Evolutionary conservation across 2,329 filamentous ascomycete genomes (phyloP).

Genomic region (Harringtonia aguacate): DNA sequence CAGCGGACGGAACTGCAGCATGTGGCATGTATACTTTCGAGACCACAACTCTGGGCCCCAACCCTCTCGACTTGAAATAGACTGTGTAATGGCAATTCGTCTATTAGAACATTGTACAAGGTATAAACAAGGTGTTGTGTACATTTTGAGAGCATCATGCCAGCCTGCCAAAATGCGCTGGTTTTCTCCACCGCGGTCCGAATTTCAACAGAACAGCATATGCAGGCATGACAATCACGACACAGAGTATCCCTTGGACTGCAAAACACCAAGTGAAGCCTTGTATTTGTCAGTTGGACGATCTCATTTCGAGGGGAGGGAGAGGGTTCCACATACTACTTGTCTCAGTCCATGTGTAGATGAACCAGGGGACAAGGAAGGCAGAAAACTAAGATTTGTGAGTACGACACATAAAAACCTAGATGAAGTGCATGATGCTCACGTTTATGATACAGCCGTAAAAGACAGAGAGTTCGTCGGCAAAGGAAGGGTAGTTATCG

Average conservation of each 20-base stretch:
- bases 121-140: too few relatives aligned
- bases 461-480: slow-evolving; percentile 42
- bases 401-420: neutral
- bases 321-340: slow-evolving; percentile 2
- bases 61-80: too few relatives aligned
- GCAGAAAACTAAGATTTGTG: slow-evolving; percentile 23
- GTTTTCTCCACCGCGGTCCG: too few relatives aligned
- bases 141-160: too few relatives aligned
- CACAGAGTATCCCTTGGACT: slow-evolving; percentile 31
- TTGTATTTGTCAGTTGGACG: neutral
- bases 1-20: too few relatives aligned
- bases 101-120: too few relatives aligned
- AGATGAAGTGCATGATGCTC: too few relatives aligned
- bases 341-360: slow-evolving; percentile 32
- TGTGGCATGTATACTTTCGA: too few relatives aligned
- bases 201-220: slow-evolving; percentile 4
- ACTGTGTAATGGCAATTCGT: too few relatives aligned
- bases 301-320: neutral
- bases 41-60: too few relatives aligned
- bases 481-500: slow-evolving; percentile 43
- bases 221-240: slow-evolving; percentile 5
- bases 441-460: slow-evolving; percentile 42
- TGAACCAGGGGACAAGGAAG: slow-evolving; percentile 37
- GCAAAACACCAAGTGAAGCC: slow-evolving; percentile 42
- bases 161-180: too few relatives aligned